phyloP scores from a whole-genome alignment of 257 asterid genomes.

The Solanum peruvianum region DNA sequence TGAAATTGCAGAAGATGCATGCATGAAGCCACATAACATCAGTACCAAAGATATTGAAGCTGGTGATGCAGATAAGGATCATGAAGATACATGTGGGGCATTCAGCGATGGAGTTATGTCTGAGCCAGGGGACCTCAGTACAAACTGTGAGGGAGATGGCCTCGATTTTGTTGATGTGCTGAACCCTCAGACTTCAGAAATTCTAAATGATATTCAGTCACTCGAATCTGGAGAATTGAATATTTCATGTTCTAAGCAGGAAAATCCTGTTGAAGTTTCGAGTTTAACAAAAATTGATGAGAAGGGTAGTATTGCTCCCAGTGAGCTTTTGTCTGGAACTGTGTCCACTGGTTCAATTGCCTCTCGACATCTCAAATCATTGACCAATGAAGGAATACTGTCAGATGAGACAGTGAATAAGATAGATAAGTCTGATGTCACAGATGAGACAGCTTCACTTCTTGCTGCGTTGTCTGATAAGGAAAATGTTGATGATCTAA shows the following conservation, averaged over 20 bases:
- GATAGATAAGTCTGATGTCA: slow-evolving; percentile 14
- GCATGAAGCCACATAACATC: neutral
- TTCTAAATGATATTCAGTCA: neutral
- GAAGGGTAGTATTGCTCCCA: slow-evolving; percentile 5
- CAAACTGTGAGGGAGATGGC: neutral
- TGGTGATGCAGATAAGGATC: neutral
- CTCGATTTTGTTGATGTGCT: neutral
- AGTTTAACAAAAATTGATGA: slow-evolving; percentile 12
- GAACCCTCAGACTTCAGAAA: neutral
- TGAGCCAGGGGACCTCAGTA: neutral
- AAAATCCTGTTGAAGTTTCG: slow-evolving; percentile 16
- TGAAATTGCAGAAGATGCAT: slow-evolving; percentile 13
- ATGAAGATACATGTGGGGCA: neutral
- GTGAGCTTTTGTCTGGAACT: slow-evolving; percentile 14
- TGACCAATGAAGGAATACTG: slow-evolving; percentile 13
- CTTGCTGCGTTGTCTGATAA: slow-evolving; percentile 13
- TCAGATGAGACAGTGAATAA: slow-evolving; percentile 12
- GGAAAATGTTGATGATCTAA: slow-evolving; percentile 1
- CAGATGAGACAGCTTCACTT: slow-evolving; percentile 7
- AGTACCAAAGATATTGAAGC: neutral
- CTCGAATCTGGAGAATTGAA: slow-evolving; percentile 8
- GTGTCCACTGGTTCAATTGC: slow-evolving; percentile 8
- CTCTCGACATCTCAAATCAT: slow-evolving; percentile 8
- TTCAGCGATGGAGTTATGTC: neutral
- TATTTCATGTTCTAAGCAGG: slow-evolving; percentile 14